Conservation (phyloP, 2,329 filamentous ascomycete species). For the Talaromyces atroroseus region DNA sequence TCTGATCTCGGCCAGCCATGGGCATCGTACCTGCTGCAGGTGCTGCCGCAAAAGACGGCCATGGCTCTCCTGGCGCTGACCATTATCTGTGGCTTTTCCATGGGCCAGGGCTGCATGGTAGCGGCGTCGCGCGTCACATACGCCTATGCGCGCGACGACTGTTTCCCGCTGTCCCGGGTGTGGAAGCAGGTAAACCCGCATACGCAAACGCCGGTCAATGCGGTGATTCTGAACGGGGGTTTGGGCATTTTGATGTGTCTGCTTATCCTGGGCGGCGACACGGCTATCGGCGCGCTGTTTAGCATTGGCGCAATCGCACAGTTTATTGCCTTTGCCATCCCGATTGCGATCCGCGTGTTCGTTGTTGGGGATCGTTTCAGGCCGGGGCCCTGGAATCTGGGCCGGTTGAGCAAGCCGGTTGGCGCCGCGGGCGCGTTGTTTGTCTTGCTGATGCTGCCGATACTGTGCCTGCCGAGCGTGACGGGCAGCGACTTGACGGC, state of each 20-base stretch:
- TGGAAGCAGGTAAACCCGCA: conserved; percentile 56
- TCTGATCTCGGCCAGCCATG: conserved; percentile 64
- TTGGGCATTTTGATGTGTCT: conserved; percentile 58
- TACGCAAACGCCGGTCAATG: conserved; percentile 64
- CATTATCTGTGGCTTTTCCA: conserved; percentile 64
- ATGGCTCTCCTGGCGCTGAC: conserved; percentile 60
- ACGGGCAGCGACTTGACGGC: conserved; percentile 50
- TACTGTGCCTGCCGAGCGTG: conserved; percentile 59
- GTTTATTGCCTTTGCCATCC: conserved; percentile 50
- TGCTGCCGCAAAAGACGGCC: conserved; percentile 55
- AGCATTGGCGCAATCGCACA: conserved; percentile 64
- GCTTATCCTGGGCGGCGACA: conserved; percentile 59
- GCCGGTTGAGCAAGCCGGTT: conserved; percentile 52
- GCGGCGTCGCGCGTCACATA: conserved; percentile 63
- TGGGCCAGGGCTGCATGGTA: conserved; percentile 70
- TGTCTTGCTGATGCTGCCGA: conserved; percentile 61
- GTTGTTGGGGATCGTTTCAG: conserved; percentile 59
- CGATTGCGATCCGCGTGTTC: conserved; percentile 41
- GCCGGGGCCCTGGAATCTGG: conserved; percentile 64
- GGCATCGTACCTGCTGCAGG: conserved; percentile 63
- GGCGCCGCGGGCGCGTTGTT: conserved; percentile 55
- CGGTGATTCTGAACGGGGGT: conserved; percentile 60
- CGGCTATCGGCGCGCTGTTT: conserved; percentile 64
- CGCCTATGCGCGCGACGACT: conserved; percentile 67
- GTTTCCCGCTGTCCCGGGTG: conserved; percentile 56